Evolutionary conservation across 495 filamentous ascomycete genomes (phyloP).

Genomic region (Achaetomiella virescens): DNA sequence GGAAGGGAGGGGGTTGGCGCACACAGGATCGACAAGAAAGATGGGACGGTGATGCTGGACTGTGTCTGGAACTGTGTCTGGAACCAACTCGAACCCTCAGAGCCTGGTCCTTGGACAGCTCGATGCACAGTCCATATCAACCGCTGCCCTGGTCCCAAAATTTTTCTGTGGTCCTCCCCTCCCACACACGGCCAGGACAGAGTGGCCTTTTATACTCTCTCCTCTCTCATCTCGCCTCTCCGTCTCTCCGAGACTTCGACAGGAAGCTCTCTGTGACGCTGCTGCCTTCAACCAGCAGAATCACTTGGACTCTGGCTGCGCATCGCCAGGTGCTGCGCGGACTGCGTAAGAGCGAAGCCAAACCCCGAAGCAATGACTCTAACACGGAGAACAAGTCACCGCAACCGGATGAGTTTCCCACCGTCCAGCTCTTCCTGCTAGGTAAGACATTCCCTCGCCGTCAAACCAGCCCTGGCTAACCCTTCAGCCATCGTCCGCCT

Average conservation of each 20-base stretch:
- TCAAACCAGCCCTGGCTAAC: conserved; percentile 1
- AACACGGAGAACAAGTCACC: conserved; percentile 36
- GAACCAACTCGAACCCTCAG: not conserved
- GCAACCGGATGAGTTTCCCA: conserved; percentile 61
- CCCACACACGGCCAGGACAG: not conserved
- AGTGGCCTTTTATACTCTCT: not conserved
- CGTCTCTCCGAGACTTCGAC: not conserved
- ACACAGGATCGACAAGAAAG: too few species aligned
- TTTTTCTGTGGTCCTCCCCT: not conserved
- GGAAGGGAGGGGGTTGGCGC: not conserved
- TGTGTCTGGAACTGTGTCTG: conserved; percentile 1
- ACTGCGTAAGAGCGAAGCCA: conserved; percentile 22
- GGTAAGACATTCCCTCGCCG: conserved; percentile 42
- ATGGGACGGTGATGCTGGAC: not conserved
- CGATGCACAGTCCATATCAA: conserved; percentile 6
- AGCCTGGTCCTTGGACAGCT: not conserved
- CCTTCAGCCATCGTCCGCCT: conserved; percentile 51
- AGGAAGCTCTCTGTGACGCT: too few species aligned
- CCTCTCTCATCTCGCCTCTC: not conserved
- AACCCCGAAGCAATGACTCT: conserved; percentile 38
- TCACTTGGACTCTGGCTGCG: not conserved
- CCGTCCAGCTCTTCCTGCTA: conserved; percentile 68
- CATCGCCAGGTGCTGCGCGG: not conserved
- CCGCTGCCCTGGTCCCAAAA: not conserved
- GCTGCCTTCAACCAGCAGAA: not conserved